Percentiles rank a stretch among this genome's conserved stretches.
Conservation (phyloP, 139 green algal species). For the Spirogloea muscicola region DNA sequence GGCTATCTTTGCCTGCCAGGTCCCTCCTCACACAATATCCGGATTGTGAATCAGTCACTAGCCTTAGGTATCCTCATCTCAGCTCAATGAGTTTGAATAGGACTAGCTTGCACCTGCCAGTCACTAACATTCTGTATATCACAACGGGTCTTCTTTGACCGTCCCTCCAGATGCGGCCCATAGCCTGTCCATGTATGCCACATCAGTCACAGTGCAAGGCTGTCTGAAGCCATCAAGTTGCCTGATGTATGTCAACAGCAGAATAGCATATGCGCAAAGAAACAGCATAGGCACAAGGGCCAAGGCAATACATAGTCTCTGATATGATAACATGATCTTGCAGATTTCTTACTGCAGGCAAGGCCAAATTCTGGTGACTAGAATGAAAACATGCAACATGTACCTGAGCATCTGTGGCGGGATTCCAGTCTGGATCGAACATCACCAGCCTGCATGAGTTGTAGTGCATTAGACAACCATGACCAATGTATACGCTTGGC, state of each 20-base stretch:
- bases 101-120: conserved; percentile 54
- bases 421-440: conserved; percentile 96
- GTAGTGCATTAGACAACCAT: too few relatives aligned
- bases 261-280: too few relatives aligned
- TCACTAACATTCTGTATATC: conserved; percentile 92
- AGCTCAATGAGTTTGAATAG: not conserved
- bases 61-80: not conserved
- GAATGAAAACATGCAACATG: too few relatives aligned
- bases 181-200: conserved; percentile 57
- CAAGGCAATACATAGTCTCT: not conserved
- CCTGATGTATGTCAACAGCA: too few relatives aligned
- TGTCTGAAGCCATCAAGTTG: too few relatives aligned
- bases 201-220: too few relatives aligned
- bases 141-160: conserved; percentile 93
- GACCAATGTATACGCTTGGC: too few relatives aligned
- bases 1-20: too few relatives aligned
- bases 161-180: conserved; percentile 88
- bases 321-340: not conserved
- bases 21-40: too few relatives aligned
- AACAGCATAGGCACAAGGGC: too few relatives aligned
- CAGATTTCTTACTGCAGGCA: not conserved
- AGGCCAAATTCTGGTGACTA: not conserved
- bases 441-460: conserved; percentile 57
- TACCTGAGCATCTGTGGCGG: conserved; percentile 71
- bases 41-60: not conserved